A percentile compares a stretch with the other conserved stretches of the same genome.
These are phyloP conservation scores for Phytopythium boreale DNA, from an alignment of 352 stramenopile species.

Conservation along the genomic window DNA sequence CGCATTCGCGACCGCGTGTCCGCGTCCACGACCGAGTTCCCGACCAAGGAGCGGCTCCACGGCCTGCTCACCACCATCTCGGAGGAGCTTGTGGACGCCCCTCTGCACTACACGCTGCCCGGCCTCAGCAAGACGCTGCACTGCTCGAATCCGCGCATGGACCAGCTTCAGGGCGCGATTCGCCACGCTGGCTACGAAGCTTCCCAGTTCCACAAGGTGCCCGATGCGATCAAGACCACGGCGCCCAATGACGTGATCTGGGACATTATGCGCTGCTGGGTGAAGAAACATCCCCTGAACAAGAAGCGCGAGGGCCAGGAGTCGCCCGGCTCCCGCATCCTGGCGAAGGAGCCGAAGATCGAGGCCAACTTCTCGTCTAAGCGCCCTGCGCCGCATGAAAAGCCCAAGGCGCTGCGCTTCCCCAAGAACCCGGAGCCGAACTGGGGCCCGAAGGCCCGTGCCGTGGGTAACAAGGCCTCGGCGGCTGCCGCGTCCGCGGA, in stretches of 20 bases:
- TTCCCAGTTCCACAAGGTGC: slow-evolving; percentile 98
- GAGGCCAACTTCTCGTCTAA: slow-evolving; percentile 84
- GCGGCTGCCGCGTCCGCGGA: slow-evolving; percentile 2
- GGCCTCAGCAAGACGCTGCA: slow-evolving; percentile 92
- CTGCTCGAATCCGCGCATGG: slow-evolving; percentile 92
- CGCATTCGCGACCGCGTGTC: slow-evolving; percentile 81
- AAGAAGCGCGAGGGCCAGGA: slow-evolving; percentile 85
- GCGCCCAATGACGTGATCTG: slow-evolving; percentile 97
- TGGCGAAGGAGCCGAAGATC: slow-evolving; percentile 80
- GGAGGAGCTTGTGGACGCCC: slow-evolving; percentile 94
- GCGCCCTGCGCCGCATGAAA: slow-evolving; percentile 57
- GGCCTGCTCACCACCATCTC: slow-evolving; percentile 94
- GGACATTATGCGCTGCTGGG: slow-evolving; percentile 97
- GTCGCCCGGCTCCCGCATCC: slow-evolving; percentile 78
- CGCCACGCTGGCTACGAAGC: slow-evolving; percentile 95
- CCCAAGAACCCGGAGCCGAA: slow-evolving; percentile 95
- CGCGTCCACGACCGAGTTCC: slow-evolving; percentile 82
- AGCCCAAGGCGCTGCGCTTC: slow-evolving; percentile 91
- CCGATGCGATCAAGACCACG: slow-evolving; percentile 98
- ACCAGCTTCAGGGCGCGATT: slow-evolving; percentile 93
- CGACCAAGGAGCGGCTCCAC: slow-evolving; percentile 91
- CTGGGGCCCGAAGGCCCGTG: slow-evolving; percentile 94
- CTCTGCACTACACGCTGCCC: slow-evolving; percentile 96
- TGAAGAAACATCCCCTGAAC: slow-evolving; percentile 92
- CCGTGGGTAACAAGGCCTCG: slow-evolving; percentile 64